These are phyloP conservation scores for Thalassiosira mediterranea DNA, from an alignment of 352 stramenopile species.

Conservation along the genomic window DNA sequence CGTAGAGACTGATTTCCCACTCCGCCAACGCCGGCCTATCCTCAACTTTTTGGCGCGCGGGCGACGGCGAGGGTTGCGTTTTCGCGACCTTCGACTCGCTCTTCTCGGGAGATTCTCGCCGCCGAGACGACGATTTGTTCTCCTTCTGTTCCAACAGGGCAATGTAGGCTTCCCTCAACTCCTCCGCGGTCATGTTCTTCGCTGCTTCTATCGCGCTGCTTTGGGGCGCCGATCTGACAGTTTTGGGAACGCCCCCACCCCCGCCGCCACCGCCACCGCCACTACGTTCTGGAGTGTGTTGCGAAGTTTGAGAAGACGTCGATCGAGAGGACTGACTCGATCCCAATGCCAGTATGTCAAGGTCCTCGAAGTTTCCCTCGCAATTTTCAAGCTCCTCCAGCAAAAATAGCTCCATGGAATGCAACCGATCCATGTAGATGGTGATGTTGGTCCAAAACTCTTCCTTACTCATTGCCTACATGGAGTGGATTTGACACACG, in stretches of 20 bases:
- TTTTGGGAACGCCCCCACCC: too few relatives aligned
- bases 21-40: conserved; percentile 40
- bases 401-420: conserved; percentile 68
- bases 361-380: conserved; percentile 20
- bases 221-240: background rate
- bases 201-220: background rate
- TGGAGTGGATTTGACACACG: too few relatives aligned
- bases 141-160: background rate
- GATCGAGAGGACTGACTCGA: too few relatives aligned
- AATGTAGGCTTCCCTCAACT: conserved; percentile 42
- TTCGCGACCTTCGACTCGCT: too few relatives aligned
- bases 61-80: too few relatives aligned
- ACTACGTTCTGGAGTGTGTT: too few relatives aligned
- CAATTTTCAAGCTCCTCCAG: conserved; percentile 65
- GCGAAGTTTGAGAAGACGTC: too few relatives aligned
- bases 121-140: background rate
- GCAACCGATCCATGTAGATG: conserved; percentile 71
- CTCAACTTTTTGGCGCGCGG: conserved; percentile 23
- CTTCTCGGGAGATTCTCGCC: too few relatives aligned
- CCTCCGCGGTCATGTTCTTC: conserved; percentile 32
- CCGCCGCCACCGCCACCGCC: too few relatives aligned
- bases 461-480: conserved; percentile 54
- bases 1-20: conserved; percentile 76
- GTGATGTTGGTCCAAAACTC: conserved; percentile 68
- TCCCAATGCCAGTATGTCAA: conserved; percentile 33